Evolutionary conservation across 768 basidiomycete species (phyloP).

Genomic region (Pisolithus albus): DNA sequence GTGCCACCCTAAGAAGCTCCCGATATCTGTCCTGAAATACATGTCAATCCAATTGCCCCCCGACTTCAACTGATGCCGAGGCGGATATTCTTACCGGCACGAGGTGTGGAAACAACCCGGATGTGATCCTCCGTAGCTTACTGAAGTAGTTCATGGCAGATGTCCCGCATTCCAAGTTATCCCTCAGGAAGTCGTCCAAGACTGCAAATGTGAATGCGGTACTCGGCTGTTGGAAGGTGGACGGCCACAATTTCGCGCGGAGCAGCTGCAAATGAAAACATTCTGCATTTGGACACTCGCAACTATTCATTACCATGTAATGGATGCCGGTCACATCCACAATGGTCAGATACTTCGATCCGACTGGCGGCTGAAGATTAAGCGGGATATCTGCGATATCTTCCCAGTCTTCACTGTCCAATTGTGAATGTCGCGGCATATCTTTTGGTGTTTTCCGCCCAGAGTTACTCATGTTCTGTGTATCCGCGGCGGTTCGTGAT

Average conservation of each 20-base stretch:
- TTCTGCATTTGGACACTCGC: neutral
- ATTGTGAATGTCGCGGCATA: too few species aligned
- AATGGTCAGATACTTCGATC: neutral
- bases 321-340: neutral
- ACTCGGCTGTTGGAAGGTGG: neutral
- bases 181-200: conserved; percentile 12
- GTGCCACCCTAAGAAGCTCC: conserved; percentile 9
- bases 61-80: too few species aligned
- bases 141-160: neutral
- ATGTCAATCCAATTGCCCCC: too few species aligned
- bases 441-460: too few species aligned
- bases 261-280: neutral
- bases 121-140: conserved; percentile 1
- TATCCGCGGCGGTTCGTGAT: too few species aligned
- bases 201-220: conserved; percentile 12
- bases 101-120: neutral
- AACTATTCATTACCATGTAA: neutral
- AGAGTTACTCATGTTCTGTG: too few species aligned
- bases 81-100: too few species aligned
- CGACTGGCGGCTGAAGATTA: neutral
- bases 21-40: conserved; percentile 13
- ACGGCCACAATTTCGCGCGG: neutral
- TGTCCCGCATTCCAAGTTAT: conserved; percentile 16
- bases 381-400: neutral
- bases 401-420: neutral